Evolutionary conservation across 2,329 filamentous ascomycete species (phyloP).

Genomic region (Falciphora oryzae): DNA sequence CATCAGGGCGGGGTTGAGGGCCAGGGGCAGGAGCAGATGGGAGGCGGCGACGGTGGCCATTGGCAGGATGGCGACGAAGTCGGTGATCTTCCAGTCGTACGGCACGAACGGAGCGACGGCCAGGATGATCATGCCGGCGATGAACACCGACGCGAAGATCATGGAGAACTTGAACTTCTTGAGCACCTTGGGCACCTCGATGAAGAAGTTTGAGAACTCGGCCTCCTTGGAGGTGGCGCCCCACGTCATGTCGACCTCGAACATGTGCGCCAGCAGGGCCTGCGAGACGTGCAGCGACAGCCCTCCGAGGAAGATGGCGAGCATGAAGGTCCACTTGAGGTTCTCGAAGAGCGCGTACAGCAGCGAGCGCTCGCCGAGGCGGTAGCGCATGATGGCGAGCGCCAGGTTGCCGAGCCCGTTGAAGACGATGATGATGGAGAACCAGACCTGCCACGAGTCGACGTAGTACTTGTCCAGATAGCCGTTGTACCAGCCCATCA

Average conservation of each 20-base stretch:
- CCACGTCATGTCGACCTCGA: slow-evolving; percentile 82
- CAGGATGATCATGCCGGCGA: slow-evolving; percentile 58
- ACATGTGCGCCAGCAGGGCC: slow-evolving; percentile 75
- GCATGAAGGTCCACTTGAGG: slow-evolving; percentile 67
- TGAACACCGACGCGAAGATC: slow-evolving; percentile 51
- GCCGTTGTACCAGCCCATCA: slow-evolving; percentile 70
- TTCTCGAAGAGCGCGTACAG: slow-evolving; percentile 53
- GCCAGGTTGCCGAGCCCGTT: slow-evolving; percentile 68
- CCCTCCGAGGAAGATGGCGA: slow-evolving; percentile 78
- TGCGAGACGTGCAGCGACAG: slow-evolving; percentile 76
- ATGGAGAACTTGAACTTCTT: slow-evolving; percentile 74
- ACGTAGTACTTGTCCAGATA: slow-evolving; percentile 76
- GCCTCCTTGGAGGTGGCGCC: slow-evolving; percentile 79
- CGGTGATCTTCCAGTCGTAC: slow-evolving; percentile 58
- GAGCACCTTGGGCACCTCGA: slow-evolving; percentile 73
- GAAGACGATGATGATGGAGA: slow-evolving; percentile 74
- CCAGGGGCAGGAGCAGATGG: slow-evolving; percentile 66
- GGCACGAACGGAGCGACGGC: slow-evolving; percentile 60
- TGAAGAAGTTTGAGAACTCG: slow-evolving; percentile 78
- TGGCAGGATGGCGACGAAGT: slow-evolving; percentile 71
- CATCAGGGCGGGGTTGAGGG: slow-evolving; percentile 73
- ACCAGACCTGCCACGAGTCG: slow-evolving; percentile 74
- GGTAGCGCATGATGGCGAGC: slow-evolving; percentile 67
- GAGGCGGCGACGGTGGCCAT: slow-evolving; percentile 65
- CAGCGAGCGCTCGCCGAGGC: slow-evolving; percentile 58